phyloP scores from a whole-genome alignment of 176 grass and related monocot species.

The Pontederia paniculata region DNA sequence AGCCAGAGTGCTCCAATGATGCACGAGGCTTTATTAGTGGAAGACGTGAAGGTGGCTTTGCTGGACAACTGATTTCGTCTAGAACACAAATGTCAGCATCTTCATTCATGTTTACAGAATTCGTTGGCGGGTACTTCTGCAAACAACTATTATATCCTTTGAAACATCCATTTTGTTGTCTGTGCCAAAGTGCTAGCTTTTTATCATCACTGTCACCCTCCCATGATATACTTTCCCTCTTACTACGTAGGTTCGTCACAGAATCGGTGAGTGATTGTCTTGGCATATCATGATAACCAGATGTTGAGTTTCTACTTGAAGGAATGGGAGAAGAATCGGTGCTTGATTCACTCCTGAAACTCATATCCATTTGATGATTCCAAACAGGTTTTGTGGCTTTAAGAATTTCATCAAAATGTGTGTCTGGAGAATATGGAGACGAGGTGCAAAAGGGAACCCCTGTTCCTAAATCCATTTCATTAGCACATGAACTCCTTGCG shows the following conservation, averaged over 20 bases:
- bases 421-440: constrained; percentile 22
- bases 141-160: constrained; percentile 22
- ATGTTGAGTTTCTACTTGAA: constrained; percentile 65
- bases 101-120: constrained; percentile 26
- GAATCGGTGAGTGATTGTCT: constrained; percentile 33
- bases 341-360: constrained; percentile 70
- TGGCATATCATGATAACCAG: constrained; percentile 33
- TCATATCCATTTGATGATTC: constrained; percentile 39
- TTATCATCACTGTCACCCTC: constrained; percentile 5
- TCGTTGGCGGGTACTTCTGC: constrained; percentile 24
- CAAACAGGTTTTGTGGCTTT: constrained; percentile 30
- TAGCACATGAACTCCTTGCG: constrained; percentile 28
- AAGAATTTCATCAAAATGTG: constrained; percentile 29
- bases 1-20: constrained; percentile 34
- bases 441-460: constrained; percentile 39
- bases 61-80: constrained; percentile 32
- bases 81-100: constrained; percentile 56
- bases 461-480: constrained; percentile 30
- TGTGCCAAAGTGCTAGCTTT: constrained; percentile 28
- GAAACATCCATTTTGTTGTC: constrained; percentile 31
- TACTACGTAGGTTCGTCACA: constrained; percentile 10
- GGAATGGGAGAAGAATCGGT: constrained; percentile 86
- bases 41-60: constrained; percentile 15
- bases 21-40: constrained; percentile 14
- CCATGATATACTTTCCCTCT: neutral